Conservation (phyloP, 192 early-diverging fungal species). For the Nowakowskiella sp. region DNA sequence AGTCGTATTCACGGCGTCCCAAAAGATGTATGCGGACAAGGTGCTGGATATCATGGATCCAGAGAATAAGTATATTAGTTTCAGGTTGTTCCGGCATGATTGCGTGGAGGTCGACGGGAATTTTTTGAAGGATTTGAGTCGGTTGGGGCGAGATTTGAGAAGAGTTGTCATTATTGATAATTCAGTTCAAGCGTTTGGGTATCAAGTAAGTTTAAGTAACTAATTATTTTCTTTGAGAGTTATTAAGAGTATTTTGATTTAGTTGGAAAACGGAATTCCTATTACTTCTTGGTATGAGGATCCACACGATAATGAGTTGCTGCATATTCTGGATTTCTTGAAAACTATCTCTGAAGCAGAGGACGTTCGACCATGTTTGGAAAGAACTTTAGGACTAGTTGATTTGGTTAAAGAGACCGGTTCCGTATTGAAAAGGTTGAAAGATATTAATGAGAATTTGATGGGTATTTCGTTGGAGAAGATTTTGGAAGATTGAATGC, state of each 20-base stretch:
- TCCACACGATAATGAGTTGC: conserved; percentile 53
- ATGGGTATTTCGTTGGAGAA: too few relatives aligned
- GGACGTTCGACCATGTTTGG: too few relatives aligned
- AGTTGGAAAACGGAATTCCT: conserved; percentile 54
- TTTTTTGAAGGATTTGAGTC: conserved; percentile 63
- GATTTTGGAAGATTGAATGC: too few relatives aligned
- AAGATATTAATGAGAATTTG: too few relatives aligned
- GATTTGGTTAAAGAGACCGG: too few relatives aligned
- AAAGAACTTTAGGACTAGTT: too few relatives aligned
- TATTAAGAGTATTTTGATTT: too few relatives aligned
- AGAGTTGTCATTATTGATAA: conserved; percentile 64
- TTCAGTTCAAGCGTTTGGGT: conserved; percentile 65
- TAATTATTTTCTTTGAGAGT: too few relatives aligned
- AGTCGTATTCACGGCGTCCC: conserved; percentile 67
- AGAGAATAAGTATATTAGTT: conserved; percentile 46
- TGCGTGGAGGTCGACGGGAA: conserved; percentile 59
- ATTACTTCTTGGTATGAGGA: conserved; percentile 70
- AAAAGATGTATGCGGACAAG: conserved; percentile 62
- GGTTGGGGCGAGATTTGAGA: conserved; percentile 57
- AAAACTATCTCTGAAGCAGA: conserved; percentile 48
- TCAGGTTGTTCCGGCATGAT: conserved; percentile 62
- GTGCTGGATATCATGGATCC: conserved; percentile 58
- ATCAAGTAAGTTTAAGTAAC: conserved; percentile 41
- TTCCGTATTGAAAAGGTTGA: too few relatives aligned
- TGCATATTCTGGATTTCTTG: conserved; percentile 51